A percentile compares a stretch with the other conserved stretches of the same genome.
Conservation (phyloP, 495 filamentous ascomycete genomes). For the Aspergillus heteromorphus region DNA sequence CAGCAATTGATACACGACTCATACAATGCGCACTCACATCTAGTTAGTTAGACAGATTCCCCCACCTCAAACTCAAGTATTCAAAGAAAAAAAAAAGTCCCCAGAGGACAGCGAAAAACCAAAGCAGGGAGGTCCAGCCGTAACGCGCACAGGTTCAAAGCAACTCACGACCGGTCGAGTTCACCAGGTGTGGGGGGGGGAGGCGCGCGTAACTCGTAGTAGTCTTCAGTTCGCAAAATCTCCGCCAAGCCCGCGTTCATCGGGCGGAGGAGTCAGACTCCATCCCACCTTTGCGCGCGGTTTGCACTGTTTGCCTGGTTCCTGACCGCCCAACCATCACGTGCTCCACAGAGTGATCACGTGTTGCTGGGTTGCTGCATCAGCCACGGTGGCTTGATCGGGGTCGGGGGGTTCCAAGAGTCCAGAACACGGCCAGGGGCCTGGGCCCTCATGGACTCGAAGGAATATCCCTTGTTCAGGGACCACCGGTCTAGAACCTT, state of each 20-base stretch:
- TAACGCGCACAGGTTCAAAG: neutral
- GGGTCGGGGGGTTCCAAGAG: slow-evolving; percentile 6
- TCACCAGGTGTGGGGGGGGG: too few species aligned
- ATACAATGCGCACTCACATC: slow-evolving; percentile 8
- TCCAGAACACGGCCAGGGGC: slow-evolving; percentile 27
- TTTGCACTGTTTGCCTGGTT: slow-evolving; percentile 31
- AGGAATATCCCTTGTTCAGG: slow-evolving; percentile 14
- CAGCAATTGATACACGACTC: neutral
- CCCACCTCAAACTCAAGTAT: neutral
- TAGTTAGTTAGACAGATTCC: neutral
- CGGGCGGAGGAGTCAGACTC: slow-evolving; percentile 25
- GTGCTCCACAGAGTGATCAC: too few species aligned
- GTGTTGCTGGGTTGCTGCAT: neutral
- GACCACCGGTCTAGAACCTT: slow-evolving; percentile 29
- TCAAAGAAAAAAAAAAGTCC: neutral
- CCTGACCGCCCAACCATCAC: neutral
- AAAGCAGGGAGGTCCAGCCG: neutral
- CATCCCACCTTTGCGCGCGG: slow-evolving; percentile 16
- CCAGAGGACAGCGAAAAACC: neutral
- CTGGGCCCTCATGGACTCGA: slow-evolving; percentile 29
- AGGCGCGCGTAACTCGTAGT: too few species aligned
- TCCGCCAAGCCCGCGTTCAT: slow-evolving; percentile 26
- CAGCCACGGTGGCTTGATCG: slow-evolving; percentile 10
- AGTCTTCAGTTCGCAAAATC: slow-evolving; percentile 6
- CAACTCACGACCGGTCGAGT: too few species aligned